These are phyloP conservation scores for Omphalea diandra DNA, from an alignment of 441 rosid genomes.

Conservation along the genomic window DNA sequence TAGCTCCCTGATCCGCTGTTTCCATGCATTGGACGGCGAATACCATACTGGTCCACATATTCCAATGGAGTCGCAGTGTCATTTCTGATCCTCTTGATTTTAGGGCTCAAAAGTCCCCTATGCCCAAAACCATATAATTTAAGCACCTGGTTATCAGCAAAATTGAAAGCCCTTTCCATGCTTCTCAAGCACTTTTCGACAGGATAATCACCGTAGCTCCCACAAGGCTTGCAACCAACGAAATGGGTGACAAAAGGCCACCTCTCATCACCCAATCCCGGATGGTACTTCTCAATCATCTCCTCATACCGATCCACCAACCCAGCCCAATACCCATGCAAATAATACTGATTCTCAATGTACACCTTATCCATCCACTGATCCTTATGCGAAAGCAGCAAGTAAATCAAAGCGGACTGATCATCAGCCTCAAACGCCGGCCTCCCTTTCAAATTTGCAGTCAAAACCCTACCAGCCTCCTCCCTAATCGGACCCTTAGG, in stretches of 20 bases:
- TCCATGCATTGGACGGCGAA: constrained; percentile 50
- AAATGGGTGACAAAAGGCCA: constrained; percentile 99
- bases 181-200: constrained; percentile 85
- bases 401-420: constrained; percentile 91
- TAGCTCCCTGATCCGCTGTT: constrained; percentile 36
- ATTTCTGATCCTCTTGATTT: constrained; percentile 85
- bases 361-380: constrained; percentile 90
- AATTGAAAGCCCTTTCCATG: constrained; percentile 97
- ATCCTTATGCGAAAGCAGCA: constrained; percentile 76
- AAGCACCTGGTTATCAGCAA: constrained; percentile 96
- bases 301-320: constrained; percentile 96
- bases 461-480: constrained; percentile 88
- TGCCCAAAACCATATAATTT: constrained; percentile 87
- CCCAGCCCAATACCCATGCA: constrained; percentile 98
- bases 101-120: constrained; percentile 81
- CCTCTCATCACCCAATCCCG: constrained; percentile 93
- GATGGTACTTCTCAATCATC: constrained; percentile 94
- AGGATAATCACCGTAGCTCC: constrained; percentile 95
- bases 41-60: constrained; percentile 76
- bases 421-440: constrained; percentile 98
- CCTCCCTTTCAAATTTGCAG: constrained; percentile 82
- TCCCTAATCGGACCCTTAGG: constrained; percentile 86
- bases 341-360: constrained; percentile 85
- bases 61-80: constrained; percentile 82
- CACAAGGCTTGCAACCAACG: constrained; percentile 98